Conservation (phyloP, 2,329 filamentous ascomycete genomes). For the Penicillium griseofulvum region DNA sequence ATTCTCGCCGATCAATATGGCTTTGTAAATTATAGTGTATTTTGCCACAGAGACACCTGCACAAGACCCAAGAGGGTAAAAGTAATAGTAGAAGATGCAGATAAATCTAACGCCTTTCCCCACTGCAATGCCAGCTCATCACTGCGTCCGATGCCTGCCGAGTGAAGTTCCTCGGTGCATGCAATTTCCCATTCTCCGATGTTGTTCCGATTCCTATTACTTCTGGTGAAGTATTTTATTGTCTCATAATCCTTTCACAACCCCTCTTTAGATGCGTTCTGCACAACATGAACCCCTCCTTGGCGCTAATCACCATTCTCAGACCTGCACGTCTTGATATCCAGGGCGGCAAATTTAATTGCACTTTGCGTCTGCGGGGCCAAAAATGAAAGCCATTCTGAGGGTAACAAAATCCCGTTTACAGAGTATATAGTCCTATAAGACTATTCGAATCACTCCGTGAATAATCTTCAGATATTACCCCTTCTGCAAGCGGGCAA, state of each 20-base stretch:
- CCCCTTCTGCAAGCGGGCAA: neutral
- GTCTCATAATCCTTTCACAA: neutral
- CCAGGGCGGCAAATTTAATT: slow-evolving; percentile 16
- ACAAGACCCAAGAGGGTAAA: slow-evolving; percentile 22
- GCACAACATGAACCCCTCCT: slow-evolving; percentile 30
- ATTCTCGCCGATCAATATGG: slow-evolving; percentile 1
- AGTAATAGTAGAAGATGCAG: slow-evolving; percentile 5
- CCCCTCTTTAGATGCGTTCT: slow-evolving; percentile 22
- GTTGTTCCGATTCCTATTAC: no score
- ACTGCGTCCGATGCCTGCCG: slow-evolving; percentile 60
- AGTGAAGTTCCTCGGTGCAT: slow-evolving; percentile 3
- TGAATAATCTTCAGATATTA: neutral
- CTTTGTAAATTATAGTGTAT: neutral
- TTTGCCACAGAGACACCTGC: slow-evolving; percentile 15
- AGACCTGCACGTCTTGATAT: slow-evolving; percentile 26
- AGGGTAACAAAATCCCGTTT: neutral
- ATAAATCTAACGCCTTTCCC: slow-evolving; percentile 34
- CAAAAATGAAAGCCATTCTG: neutral
- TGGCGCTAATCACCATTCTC: slow-evolving; percentile 22
- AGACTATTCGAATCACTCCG: neutral
- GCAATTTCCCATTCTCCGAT: slow-evolving; percentile 7
- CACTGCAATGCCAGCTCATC: slow-evolving; percentile 67
- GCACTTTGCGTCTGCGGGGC: slow-evolving; percentile 16
- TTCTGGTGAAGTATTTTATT: slow-evolving; percentile 3
- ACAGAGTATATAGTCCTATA: neutral